Evolutionary conservation across 345 rosid genomes (phyloP).

Genomic region (Euphorbia tirucalli): DNA sequence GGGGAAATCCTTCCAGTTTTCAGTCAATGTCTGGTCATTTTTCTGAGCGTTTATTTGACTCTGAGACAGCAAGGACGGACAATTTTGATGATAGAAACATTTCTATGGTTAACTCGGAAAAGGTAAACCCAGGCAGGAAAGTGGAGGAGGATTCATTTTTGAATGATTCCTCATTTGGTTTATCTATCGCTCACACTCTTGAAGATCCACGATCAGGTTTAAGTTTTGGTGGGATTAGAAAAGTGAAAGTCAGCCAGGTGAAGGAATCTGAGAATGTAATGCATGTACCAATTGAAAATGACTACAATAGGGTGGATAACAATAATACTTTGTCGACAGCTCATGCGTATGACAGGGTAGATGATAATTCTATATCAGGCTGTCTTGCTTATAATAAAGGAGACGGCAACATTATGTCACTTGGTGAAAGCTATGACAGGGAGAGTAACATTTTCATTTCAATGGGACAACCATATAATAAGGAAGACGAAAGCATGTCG

Average conservation of each 20-base stretch:
- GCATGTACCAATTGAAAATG: conserved; percentile 32
- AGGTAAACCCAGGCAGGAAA: conserved; percentile 33
- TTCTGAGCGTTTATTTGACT: conserved; percentile 38
- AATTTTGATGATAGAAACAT: conserved; percentile 38
- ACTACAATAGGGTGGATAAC: conserved; percentile 27
- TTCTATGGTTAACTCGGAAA: conserved; percentile 28
- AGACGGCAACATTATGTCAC: conserved; percentile 25
- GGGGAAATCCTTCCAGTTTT: conserved; percentile 43
- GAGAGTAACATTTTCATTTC: conserved; percentile 45
- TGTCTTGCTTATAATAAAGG: conserved; percentile 26
- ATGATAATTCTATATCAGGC: conserved; percentile 24
- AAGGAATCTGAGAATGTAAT: conserved; percentile 41
- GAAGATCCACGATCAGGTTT: conserved; percentile 40
- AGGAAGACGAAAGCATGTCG: conserved; percentile 32
- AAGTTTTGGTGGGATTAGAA: conserved; percentile 45
- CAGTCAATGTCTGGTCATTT: conserved; percentile 38
- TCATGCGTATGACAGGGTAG: conserved; percentile 14
- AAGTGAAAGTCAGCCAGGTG: conserved; percentile 53
- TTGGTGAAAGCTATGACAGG: conserved; percentile 36
- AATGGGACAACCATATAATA: conserved; percentile 41
- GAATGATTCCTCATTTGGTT: conserved; percentile 37
- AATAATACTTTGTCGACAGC: conserved; percentile 9
- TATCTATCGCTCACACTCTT: conserved; percentile 39
- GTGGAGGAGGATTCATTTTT: conserved; percentile 30
- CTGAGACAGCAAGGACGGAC: conserved; percentile 28